Evolutionary conservation across 2,329 filamentous ascomycete genomes (phyloP).

Genomic region (Grosmannia penicillata): DNA sequence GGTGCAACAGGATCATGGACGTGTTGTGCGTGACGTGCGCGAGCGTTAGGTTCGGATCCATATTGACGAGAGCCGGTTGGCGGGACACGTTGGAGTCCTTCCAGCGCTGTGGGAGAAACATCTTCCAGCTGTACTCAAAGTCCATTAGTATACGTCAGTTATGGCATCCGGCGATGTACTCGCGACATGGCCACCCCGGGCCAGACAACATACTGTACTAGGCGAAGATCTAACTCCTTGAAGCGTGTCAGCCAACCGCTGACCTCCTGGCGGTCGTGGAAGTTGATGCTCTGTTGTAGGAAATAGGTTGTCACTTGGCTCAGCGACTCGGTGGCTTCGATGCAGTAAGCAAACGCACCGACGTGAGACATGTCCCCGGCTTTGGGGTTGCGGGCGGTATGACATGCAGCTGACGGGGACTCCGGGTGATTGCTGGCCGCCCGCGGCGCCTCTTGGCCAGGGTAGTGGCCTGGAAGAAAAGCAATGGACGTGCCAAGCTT

Average conservation of each 20-base stretch:
- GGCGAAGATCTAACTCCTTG: constrained; percentile 23
- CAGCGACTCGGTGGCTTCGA: constrained; percentile 22
- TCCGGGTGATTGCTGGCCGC: neutral
- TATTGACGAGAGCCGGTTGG: constrained; percentile 12
- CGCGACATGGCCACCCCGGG: too few species aligned
- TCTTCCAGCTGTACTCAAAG: constrained; percentile 14
- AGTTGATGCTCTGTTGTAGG: constrained; percentile 19
- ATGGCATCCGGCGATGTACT: too few species aligned
- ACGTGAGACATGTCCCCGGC: constrained; percentile 14
- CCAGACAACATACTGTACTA: constrained; percentile 17
- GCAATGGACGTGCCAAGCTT: constrained; percentile 15
- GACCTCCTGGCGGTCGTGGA: constrained; percentile 17
- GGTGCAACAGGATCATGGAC: constrained; percentile 33
- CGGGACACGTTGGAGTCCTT: constrained; percentile 21
- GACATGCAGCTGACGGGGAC: constrained; percentile 3
- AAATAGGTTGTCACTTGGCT: constrained; percentile 21
- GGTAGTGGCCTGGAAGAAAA: constrained; percentile 2
- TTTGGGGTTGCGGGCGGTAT: neutral
- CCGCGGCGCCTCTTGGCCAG: neutral
- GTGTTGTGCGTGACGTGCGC: constrained; percentile 34
- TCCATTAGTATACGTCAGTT: too few species aligned
- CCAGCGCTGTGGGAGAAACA: constrained; percentile 12
- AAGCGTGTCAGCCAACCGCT: constrained; percentile 23
- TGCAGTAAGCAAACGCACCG: constrained; percentile 22
- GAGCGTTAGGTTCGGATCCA: constrained; percentile 34